phyloP scores from a whole-genome alignment of 495 filamentous ascomycete genomes.

The Annulohypoxylon stygium region DNA sequence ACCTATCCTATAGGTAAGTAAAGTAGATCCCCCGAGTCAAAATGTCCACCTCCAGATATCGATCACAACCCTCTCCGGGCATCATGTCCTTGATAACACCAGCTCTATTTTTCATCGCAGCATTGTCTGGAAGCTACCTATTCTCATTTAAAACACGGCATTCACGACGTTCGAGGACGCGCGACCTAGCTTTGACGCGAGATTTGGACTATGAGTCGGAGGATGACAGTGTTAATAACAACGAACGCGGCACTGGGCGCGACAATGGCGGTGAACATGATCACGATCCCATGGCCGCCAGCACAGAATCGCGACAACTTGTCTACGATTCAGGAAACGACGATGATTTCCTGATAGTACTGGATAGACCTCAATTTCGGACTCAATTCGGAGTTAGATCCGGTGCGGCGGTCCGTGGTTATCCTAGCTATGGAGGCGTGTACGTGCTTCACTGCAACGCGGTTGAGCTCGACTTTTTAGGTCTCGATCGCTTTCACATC shows the following conservation, averaged over 20 bases:
- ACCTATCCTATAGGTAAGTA: conserved; percentile 43
- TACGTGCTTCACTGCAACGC: conserved; percentile 40
- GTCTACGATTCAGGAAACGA: conserved; percentile 32
- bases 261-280: not conserved
- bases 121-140: conserved; percentile 40
- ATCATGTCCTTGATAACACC: conserved; percentile 43
- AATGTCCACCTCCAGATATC: conserved; percentile 28
- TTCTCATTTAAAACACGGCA: conserved; percentile 30
- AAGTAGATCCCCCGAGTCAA: conserved; percentile 32
- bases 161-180: conserved; percentile 24
- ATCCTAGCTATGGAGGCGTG: conserved; percentile 44
- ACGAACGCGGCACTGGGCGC: not conserved
- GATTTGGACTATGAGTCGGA: conserved; percentile 26
- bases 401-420: conserved; percentile 41
- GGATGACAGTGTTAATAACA: conserved; percentile 21
- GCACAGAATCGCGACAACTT: conserved; percentile 19
- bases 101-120: conserved; percentile 37
- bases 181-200: conserved; percentile 22
- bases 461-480: conserved; percentile 45
- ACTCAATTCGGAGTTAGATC: conserved; percentile 39
- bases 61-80: conserved; percentile 36
- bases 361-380: conserved; percentile 36
- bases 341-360: conserved; percentile 35
- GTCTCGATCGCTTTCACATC: conserved; percentile 40
- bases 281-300: not conserved